Evolutionary conservation across 768 basidiomycete genomes (phyloP), one percentile per base, ranked within the genome.

Genomic region (Mycena metata): DNA sequence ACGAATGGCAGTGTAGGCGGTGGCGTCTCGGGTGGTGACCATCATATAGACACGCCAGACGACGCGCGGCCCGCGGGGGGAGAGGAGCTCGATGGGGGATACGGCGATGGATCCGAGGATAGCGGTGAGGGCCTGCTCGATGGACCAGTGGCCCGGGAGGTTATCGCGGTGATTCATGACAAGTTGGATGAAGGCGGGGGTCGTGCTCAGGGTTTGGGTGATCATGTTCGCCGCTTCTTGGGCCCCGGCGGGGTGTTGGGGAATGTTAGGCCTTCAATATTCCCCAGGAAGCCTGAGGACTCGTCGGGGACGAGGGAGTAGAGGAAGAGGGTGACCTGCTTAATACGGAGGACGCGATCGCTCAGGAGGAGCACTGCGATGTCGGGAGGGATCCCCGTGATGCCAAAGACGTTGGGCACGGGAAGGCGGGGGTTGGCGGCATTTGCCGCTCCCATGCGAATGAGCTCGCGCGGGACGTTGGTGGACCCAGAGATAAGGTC

Each of bases 31-130:
- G 10, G 41, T 56, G 33, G 55, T 56, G 36, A 42, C 39, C n/a
- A 23, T 23, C 39, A 42, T 56, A 39, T n/a, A 56, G 10, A 56
- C 55, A 3, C 13, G 55, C 39, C 39, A 56, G n/a, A 24, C 55
- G 11, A 24, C 21, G 41, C 39, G 55, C 5, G 21, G 3, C 6
- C 5, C 55, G 8, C 33, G 11, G 11, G 30, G 33, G 17, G 52
- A 30, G 8, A 10, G 19, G 13, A 56, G 55, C 21, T 56, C 55
- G 10, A 56, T 11, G 9, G 55, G 39, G 21, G 10, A 7, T 5
- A 56, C 21, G n/a, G n/a, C n/a, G n/a, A n/a, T n/a, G n/a, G n/a
- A n/a, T n/a, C n/a, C n/a, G n/a, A n/a, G n/a, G n/a, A n/a, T 23
- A 5, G 19, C 21, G 5, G 23, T 19, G 55, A 42, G 39, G 21